These are phyloP conservation scores for Neocallimastix lanati DNA, from an alignment of 192 early-diverging fungal species.

Conservation along the genomic window DNA sequence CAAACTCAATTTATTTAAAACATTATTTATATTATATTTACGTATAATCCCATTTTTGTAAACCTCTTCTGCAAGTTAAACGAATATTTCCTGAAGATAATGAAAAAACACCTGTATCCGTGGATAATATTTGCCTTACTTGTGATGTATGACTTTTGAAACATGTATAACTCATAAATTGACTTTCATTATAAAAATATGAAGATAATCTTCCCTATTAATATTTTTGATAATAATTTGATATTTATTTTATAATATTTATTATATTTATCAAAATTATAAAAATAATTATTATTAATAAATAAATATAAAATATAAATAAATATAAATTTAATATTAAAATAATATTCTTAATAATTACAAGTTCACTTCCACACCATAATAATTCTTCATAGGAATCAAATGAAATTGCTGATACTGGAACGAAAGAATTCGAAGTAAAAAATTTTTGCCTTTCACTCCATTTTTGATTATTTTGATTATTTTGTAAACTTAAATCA, in stretches of 20 bases:
- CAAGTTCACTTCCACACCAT: constrained; percentile 71
- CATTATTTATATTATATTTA: neutral
- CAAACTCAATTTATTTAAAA: no score
- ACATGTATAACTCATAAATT: constrained; percentile 38
- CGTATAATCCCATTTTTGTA: constrained; percentile 13
- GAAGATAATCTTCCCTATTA: constrained; percentile 52
- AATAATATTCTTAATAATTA: no score
- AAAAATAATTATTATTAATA: neutral
- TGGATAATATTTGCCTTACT: constrained; percentile 42
- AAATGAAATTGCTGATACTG: constrained; percentile 24
- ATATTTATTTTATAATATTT: neutral
- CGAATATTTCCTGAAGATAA: constrained; percentile 26
- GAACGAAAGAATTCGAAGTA: neutral
- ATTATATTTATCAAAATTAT: neutral
- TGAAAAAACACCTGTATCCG: constrained; percentile 42
- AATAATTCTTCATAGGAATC: constrained; percentile 64
- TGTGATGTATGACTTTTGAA: constrained; percentile 43
- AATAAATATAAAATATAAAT: neutral
- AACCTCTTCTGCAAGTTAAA: constrained; percentile 10
- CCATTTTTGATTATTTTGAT: neutral
- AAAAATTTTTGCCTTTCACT: neutral
- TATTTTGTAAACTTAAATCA: neutral
- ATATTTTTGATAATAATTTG: no score
- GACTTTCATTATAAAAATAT: constrained; percentile 18
- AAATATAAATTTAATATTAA: neutral